Evolutionary conservation across 1,139 yeast species (phyloP).

Genomic region (Candida sojae): DNA sequence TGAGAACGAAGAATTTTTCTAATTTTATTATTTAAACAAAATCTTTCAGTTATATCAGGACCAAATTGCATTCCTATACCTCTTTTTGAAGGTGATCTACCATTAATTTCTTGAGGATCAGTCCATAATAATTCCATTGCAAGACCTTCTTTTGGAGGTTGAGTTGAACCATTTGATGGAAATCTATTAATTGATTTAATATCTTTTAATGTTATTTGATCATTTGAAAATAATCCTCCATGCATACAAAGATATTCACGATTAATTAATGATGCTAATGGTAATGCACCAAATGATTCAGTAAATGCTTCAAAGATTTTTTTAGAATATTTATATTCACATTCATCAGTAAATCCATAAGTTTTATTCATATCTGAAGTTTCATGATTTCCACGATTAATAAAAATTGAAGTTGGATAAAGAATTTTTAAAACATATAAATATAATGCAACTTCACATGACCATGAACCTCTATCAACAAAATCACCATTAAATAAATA

Average conservation of each 20-base stretch:
- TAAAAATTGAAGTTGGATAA: conserved; percentile 69
- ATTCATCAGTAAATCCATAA: conserved; percentile 95
- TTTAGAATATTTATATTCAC: conserved; percentile 85
- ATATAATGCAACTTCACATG: conserved; percentile 89
- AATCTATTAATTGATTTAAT: conserved; percentile 72
- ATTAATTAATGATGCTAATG: conserved; percentile 82
- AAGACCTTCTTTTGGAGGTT: conserved; percentile 88
- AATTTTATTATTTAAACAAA: conserved; percentile 70
- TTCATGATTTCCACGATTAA: conserved; percentile 97
- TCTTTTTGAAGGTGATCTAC: conserved; percentile 87
- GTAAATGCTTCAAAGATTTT: conserved; percentile 83
- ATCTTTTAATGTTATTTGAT: conserved; percentile 69
- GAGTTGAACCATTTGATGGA: conserved; percentile 55
- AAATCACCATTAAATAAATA: conserved; percentile 95
- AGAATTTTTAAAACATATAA: conserved; percentile 77
- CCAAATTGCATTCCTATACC: conserved; percentile 98
- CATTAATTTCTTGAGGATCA: conserved; percentile 81
- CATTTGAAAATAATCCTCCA: conserved; percentile 90
- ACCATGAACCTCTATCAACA: conserved; percentile 98
- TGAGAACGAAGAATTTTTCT: conserved; percentile 89
- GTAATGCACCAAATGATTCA: conserved; percentile 83
- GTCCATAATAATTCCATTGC: conserved; percentile 99
- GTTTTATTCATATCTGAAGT: conserved; percentile 96
- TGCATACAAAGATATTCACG: conserved; percentile 84
- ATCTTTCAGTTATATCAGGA: conserved; percentile 84